Percentiles rank a stretch among this genome's conserved stretches.
phyloP scores from a whole-genome alignment of 306 rosid genomes.

The Canavalia ensiformis region DNA sequence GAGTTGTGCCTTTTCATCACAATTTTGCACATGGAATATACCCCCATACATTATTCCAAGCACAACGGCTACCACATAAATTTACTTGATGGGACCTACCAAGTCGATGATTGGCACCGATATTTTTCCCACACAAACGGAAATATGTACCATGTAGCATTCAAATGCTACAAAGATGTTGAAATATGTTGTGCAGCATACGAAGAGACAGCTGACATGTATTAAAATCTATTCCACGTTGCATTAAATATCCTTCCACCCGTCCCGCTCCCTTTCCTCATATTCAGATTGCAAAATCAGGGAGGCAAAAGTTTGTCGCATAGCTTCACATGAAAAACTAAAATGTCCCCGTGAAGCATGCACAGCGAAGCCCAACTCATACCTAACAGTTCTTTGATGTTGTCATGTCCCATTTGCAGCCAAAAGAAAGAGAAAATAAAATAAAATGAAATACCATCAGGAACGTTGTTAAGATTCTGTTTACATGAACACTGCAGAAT shows the following conservation, averaged over 20 bases:
- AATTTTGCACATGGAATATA: conserved; percentile 10
- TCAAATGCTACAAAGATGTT: conserved; percentile 28
- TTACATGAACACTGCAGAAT: conserved; percentile 4
- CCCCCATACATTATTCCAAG: conserved; percentile 29
- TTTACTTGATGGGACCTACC: conserved; percentile 31
- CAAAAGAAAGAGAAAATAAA: conserved; percentile 11
- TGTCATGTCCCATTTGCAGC: conserved; percentile 42
- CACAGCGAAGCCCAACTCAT: conserved; percentile 42
- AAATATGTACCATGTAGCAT: conserved; percentile 16
- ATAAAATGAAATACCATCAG: conserved; percentile 17
- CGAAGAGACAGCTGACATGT: conserved; percentile 17
- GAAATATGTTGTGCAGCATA: conserved; percentile 27
- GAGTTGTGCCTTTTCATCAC: conserved; percentile 6
- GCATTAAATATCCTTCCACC: background rate
- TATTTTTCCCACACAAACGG: conserved; percentile 37
- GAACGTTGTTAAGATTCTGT: conserved; percentile 41
- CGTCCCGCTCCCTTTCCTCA: background rate
- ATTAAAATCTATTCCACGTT: background rate
- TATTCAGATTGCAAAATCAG: conserved; percentile 34
- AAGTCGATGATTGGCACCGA: conserved; percentile 5
- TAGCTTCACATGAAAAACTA: conserved; percentile 46
- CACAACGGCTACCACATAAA: conserved; percentile 33
- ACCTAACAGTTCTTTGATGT: conserved; percentile 40
- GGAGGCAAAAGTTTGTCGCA: conserved; percentile 45
- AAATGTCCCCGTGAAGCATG: conserved; percentile 33